Percentiles rank a stretch among this genome's conserved stretches.
Evolutionary conservation across 768 basidiomycete genomes (phyloP).

Genomic region (Macrolepiota albuminosa): DNA sequence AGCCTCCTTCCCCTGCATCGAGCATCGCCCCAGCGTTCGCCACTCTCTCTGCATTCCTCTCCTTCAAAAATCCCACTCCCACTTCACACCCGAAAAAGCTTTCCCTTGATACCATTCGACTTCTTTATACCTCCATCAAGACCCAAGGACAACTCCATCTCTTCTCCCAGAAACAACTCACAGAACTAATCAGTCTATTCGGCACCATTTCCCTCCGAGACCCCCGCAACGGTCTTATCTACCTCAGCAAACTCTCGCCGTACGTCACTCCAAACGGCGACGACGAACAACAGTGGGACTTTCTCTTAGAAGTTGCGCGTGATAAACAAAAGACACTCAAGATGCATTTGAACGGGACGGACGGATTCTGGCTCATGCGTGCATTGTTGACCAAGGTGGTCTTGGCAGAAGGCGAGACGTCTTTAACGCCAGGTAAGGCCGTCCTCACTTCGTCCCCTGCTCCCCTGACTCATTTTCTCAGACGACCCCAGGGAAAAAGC

Average conservation of each 20-base stretch:
- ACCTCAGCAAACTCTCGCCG: conserved; percentile 26
- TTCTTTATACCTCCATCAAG: conserved; percentile 34
- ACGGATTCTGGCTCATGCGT: conserved; percentile 62
- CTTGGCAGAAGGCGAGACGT: conserved; percentile 16
- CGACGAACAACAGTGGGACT: conserved; percentile 40
- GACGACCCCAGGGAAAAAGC: conserved; percentile 15
- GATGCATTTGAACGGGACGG: conserved; percentile 32
- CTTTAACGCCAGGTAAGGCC: conserved; percentile 5
- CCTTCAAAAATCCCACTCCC: conserved; percentile 12
- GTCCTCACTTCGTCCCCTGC: background rate
- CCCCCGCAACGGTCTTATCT: conserved; percentile 19
- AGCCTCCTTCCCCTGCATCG: background rate
- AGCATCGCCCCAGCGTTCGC: conserved; percentile 7
- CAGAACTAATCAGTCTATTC: conserved; percentile 41
- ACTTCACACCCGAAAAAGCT: conserved; percentile 14
- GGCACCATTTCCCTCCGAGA: conserved; percentile 41
- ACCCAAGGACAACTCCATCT: conserved; percentile 26
- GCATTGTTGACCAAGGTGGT: conserved; percentile 31
- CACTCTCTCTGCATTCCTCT: conserved; percentile 20
- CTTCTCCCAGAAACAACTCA: conserved; percentile 32
- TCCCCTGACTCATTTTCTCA: background rate
- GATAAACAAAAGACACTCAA: conserved; percentile 36
- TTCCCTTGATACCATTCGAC: conserved; percentile 30
- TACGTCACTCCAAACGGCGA: conserved; percentile 17
- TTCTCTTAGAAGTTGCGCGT: conserved; percentile 38